Conservation (phyloP, 2,329 filamentous ascomycete species). For the Sporothrix sp. region DNA sequence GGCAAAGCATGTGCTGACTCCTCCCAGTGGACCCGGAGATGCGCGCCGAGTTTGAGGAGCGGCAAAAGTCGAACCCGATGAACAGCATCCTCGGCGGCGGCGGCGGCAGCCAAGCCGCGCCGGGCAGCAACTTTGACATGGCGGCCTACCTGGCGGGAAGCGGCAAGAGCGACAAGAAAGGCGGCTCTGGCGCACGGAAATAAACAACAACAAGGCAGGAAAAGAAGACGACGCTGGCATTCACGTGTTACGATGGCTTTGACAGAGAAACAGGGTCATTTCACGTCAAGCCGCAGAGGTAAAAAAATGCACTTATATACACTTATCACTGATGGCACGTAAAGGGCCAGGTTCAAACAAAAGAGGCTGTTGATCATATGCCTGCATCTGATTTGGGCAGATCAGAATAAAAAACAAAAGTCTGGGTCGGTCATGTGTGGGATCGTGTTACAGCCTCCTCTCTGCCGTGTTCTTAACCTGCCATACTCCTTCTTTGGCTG, state of each 20-base stretch:
- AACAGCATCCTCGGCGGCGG: slow-evolving; percentile 43
- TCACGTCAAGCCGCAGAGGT: too few relatives aligned
- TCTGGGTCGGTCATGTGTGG: neutral
- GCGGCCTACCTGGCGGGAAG: slow-evolving; percentile 51
- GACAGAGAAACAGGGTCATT: too few relatives aligned
- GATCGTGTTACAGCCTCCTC: neutral
- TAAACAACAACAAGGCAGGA: too few relatives aligned
- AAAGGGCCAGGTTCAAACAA: too few relatives aligned
- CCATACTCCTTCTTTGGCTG: neutral
- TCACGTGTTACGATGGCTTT: neutral
- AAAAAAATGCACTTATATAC: too few relatives aligned
- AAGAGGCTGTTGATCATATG: too few relatives aligned
- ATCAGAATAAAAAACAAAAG: neutral
- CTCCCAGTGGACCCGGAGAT: slow-evolving; percentile 87
- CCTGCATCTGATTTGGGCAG: neutral
- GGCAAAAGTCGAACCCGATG: slow-evolving; percentile 67
- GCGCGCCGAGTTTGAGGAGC: slow-evolving; percentile 82
- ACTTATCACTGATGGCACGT: too few relatives aligned
- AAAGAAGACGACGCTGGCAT: neutral
- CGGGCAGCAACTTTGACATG: slow-evolving; percentile 50
- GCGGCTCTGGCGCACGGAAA: slow-evolving; percentile 26
- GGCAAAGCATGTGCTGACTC: neutral
- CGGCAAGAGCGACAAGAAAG: slow-evolving; percentile 29
- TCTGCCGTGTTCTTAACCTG: too few relatives aligned
- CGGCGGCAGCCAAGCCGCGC: slow-evolving; percentile 27